Evolutionary conservation across 495 filamentous ascomycete genomes (phyloP).

Genomic region (Penicillium flavigenum): DNA sequence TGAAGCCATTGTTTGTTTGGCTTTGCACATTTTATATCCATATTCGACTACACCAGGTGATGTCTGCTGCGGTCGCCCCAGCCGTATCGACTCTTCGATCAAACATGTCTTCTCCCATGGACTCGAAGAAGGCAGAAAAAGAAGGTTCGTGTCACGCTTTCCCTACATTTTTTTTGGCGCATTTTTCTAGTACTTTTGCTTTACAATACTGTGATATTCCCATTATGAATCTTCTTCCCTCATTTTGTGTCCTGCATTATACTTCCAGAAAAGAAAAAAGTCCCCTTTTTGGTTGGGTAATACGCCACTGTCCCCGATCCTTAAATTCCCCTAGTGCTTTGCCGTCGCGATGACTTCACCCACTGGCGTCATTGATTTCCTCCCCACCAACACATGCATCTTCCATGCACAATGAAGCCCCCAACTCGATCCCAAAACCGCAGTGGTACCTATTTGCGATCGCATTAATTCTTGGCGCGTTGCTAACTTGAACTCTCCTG

Average conservation of each 20-base stretch:
- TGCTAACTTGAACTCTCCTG: conserved; percentile 26
- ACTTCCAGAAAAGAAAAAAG: conserved; percentile 7
- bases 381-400: conserved; percentile 16
- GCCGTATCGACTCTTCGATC: conserved; percentile 36
- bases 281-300: conserved; percentile 36
- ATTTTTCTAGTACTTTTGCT: conserved; percentile 14
- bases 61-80: conserved; percentile 52
- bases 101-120: conserved; percentile 43
- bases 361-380: conserved; percentile 43
- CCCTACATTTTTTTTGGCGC: background rate
- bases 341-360: conserved; percentile 50
- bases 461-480: conserved; percentile 22
- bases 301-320: conserved; percentile 37
- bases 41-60: conserved; percentile 16
- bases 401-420: conserved; percentile 22
- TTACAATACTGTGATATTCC: conserved; percentile 13
- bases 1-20: conserved; percentile 20
- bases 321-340: conserved; percentile 31
- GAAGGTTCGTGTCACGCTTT: conserved; percentile 27
- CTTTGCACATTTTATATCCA: conserved; percentile 8
- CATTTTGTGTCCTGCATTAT: conserved; percentile 14
- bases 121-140: conserved; percentile 51
- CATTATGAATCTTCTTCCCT: no score
- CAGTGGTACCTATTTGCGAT: conserved; percentile 31
- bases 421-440: conserved; percentile 23